These are phyloP conservation scores for Cercospora janseana DNA, from an alignment of 2,329 filamentous ascomycete genomes.

Conservation along the genomic window DNA sequence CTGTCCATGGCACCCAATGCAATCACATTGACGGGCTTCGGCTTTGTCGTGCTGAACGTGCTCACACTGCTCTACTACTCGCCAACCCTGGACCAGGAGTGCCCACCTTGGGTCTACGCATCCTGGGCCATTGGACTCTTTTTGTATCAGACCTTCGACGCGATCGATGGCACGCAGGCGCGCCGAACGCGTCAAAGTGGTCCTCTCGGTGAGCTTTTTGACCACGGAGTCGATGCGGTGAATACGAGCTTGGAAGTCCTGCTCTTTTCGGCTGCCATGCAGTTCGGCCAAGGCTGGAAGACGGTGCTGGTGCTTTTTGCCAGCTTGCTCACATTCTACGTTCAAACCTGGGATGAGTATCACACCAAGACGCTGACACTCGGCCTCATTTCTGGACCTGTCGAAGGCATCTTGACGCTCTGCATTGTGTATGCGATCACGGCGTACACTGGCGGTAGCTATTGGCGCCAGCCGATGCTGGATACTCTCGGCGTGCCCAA, in stretches of 20 bases:
- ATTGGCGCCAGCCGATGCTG: slow-evolving; percentile 87
- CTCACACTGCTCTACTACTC: slow-evolving; percentile 94
- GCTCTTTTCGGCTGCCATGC: slow-evolving; percentile 88
- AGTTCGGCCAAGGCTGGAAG: slow-evolving; percentile 88
- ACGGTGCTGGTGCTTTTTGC: slow-evolving; percentile 82
- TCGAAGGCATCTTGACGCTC: slow-evolving; percentile 87
- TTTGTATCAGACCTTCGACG: slow-evolving; percentile 97
- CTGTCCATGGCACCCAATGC: slow-evolving; percentile 80
- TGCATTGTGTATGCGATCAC: slow-evolving; percentile 80
- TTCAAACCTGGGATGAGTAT: slow-evolving; percentile 50
- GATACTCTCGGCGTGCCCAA: slow-evolving; percentile 66
- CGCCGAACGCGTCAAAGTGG: slow-evolving; percentile 89
- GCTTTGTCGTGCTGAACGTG: slow-evolving; percentile 85
- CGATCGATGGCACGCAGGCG: slow-evolving; percentile 92
- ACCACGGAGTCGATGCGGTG: slow-evolving; percentile 93
- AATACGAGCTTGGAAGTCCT: slow-evolving; percentile 94
- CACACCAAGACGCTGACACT: slow-evolving; percentile 94
- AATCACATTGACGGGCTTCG: slow-evolving; percentile 87
- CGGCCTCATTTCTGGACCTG: slow-evolving; percentile 87
- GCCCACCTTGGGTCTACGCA: slow-evolving; percentile 91
- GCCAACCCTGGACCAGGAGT: slow-evolving; percentile 89
- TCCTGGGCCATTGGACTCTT: slow-evolving; percentile 88
- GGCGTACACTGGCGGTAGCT: slow-evolving; percentile 78
- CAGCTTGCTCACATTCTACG: slow-evolving; percentile 61
- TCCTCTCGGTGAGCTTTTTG: slow-evolving; percentile 91